Percentiles rank a stretch among this genome's conserved stretches.
Evolutionary conservation across 129 eudicot species (phyloP).

Genomic region (Scalesia atractyloides): DNA sequence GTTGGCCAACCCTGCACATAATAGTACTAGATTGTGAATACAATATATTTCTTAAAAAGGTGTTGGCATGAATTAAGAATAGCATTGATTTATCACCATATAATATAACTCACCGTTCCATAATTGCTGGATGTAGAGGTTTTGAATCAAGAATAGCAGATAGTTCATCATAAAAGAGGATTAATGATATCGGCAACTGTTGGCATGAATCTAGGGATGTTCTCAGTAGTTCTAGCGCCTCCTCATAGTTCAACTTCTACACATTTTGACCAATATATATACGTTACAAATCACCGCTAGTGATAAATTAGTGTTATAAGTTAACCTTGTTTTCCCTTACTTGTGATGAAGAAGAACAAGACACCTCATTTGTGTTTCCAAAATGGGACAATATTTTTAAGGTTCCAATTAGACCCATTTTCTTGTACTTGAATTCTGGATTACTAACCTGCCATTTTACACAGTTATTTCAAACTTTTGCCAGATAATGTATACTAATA

Average conservation of each 20-base stretch:
- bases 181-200: conserved; percentile 64
- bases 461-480: conserved; percentile 17
- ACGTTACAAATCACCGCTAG: background rate
- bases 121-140: conserved; percentile 64
- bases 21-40: conserved; percentile 4
- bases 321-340: conserved; percentile 32
- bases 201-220: conserved; percentile 69
- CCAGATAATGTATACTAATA: background rate
- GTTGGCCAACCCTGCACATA: conserved; percentile 66
- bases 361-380: conserved; percentile 49
- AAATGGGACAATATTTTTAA: conserved; percentile 66
- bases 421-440: conserved; percentile 78
- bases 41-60: conserved; percentile 4
- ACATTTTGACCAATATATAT: conserved; percentile 28
- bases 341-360: conserved; percentile 48
- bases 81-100: conserved; percentile 5
- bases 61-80: too few relatives aligned
- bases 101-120: conserved; percentile 65
- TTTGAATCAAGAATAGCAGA: conserved; percentile 45
- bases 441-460: conserved; percentile 51
- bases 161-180: conserved; percentile 75
- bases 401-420: conserved; percentile 79
- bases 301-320: conserved; percentile 4
- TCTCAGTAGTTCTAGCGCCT: conserved; percentile 73
- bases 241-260: conserved; percentile 69